Evolutionary conservation across 441 rosid species (phyloP).

Genomic region (Syzygium syzygioides): DNA sequence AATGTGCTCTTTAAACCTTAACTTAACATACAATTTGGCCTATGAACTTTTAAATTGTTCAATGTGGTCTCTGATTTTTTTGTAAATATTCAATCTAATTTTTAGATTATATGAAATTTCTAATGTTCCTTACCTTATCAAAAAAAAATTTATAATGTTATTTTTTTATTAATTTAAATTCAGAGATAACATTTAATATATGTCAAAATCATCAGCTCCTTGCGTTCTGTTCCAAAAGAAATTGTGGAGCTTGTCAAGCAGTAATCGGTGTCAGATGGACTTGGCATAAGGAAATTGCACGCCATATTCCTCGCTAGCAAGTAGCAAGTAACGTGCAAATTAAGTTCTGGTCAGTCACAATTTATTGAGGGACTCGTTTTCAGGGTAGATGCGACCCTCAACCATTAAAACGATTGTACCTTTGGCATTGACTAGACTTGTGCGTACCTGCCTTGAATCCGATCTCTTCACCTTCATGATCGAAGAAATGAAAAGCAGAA

Average conservation of each 20-base stretch:
- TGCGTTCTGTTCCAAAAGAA: neutral
- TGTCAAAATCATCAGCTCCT: neutral
- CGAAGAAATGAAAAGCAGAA: neutral
- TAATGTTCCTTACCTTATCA: too few relatives aligned
- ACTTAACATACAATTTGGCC: neutral
- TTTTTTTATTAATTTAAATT: neutral
- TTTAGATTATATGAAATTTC: neutral
- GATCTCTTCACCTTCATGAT: neutral
- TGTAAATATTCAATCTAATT: neutral
- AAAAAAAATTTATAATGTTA: neutral
- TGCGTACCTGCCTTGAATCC: neutral
- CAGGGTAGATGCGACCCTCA: neutral
- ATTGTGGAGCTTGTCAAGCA: neutral
- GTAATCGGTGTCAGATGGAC: neutral
- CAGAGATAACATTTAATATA: neutral
- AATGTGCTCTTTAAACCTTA: too few relatives aligned
- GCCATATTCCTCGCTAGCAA: neutral
- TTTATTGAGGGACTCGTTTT: neutral
- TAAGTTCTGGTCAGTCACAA: neutral
- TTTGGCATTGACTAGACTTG: neutral
- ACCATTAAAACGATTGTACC: neutral
- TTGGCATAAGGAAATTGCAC: neutral
- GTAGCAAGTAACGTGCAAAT: neutral
- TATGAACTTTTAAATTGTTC: fast-evolving
- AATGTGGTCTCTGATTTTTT: neutral